Conservation (phyloP, 345 rosid genomes). For the Gossypium longicalyx region DNA sequence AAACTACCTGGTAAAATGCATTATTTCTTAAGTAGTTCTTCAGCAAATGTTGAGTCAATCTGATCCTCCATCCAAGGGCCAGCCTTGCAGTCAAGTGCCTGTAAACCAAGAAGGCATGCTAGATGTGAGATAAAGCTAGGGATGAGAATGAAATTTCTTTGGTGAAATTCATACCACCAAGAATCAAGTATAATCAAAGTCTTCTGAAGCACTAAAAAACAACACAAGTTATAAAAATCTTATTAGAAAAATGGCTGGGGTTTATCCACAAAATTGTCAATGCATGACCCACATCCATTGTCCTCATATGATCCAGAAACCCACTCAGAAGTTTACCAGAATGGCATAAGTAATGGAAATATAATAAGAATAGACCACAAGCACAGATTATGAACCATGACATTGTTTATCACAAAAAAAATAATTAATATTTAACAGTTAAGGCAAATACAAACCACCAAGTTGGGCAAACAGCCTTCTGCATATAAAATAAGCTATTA, state of each 20-base stretch:
- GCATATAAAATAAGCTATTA: no score
- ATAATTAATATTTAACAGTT: not conserved
- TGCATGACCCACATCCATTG: not conserved
- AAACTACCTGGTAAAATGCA: slow-evolving; percentile 86
- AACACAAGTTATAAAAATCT: not conserved
- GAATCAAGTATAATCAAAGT: slow-evolving; percentile 4
- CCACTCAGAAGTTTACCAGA: slow-evolving; percentile 1
- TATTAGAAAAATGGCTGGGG: not conserved
- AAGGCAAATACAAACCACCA: not conserved
- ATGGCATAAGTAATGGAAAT: slow-evolving; percentile 3
- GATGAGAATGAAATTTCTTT: not conserved
- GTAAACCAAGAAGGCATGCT: slow-evolving; percentile 18
- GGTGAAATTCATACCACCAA: not conserved
- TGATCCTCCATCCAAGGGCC: slow-evolving; percentile 97
- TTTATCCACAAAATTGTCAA: not conserved
- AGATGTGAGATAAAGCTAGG: not conserved
- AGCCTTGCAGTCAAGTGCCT: slow-evolving; percentile 82
- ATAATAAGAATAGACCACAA: not conserved
- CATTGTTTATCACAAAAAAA: no score
- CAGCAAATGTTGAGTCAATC: slow-evolving; percentile 82
- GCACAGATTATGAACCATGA: not conserved
- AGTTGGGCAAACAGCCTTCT: not conserved
- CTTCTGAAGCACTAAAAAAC: not conserved
- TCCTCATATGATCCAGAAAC: not conserved
- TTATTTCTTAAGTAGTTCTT: slow-evolving; percentile 84